Conservation (phyloP, 2,329 filamentous ascomycete genomes). For the Trichoderma polysporum region DNA sequence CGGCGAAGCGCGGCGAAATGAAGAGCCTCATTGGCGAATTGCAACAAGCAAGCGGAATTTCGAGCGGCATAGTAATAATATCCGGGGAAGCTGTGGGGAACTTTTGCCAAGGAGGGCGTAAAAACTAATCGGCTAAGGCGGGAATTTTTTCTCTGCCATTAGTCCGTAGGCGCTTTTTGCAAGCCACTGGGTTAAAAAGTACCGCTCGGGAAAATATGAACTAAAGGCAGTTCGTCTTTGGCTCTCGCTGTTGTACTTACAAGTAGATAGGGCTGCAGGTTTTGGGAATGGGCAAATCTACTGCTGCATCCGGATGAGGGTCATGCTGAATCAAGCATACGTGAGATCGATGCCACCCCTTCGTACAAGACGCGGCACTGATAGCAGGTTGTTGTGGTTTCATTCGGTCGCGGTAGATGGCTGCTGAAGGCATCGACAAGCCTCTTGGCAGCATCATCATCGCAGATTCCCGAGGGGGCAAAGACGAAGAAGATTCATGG, state of each 20-base stretch:
- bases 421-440: slow-evolving; percentile 11
- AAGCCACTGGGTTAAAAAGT: slow-evolving; percentile 4
- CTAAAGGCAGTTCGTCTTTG: neutral
- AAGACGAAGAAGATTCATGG: neutral
- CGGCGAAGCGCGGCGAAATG: neutral
- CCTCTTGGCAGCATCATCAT: slow-evolving; percentile 16
- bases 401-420: slow-evolving; percentile 13
- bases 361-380: neutral
- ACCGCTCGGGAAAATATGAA: neutral
- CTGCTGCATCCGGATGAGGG: neutral
- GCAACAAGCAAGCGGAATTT: neutral
- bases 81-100: slow-evolving; percentile 15
- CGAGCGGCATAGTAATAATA: slow-evolving; percentile 5
- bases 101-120: neutral
- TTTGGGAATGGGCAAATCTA: neutral
- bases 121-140: slow-evolving; percentile 9
- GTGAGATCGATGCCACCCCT: neutral
- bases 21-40: neutral
- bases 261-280: neutral
- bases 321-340: neutral
- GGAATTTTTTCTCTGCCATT: slow-evolving; percentile 1
- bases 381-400: neutral
- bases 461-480: slow-evolving; percentile 6
- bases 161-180: neutral
- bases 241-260: neutral